These are phyloP conservation scores for Pelargonium fulgidum DNA, from an alignment of 441 rosid genomes.

Conservation along the genomic window DNA sequence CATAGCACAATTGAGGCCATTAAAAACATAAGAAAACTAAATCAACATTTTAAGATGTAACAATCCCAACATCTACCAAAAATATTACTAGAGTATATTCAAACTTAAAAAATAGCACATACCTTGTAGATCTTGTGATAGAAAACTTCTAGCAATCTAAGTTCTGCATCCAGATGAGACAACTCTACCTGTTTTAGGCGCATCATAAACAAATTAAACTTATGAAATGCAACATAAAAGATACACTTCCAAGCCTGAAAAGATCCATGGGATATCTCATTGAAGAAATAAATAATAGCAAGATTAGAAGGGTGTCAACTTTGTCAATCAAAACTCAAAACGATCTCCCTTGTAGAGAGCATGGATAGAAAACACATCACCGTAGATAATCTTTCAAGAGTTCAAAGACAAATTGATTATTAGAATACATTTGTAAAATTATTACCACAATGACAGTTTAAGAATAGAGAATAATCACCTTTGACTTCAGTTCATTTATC, in stretches of 20 bases:
- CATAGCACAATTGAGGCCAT: neutral
- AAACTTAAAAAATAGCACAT: conserved; percentile 12
- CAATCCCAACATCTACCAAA: too few relatives aligned
- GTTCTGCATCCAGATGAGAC: conserved; percentile 83
- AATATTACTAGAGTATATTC: neutral
- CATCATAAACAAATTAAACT: neutral
- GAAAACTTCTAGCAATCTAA: conserved; percentile 87
- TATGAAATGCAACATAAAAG: neutral
- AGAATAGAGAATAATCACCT: conserved; percentile 38
- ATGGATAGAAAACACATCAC: neutral
- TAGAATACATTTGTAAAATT: neutral
- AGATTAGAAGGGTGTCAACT: neutral
- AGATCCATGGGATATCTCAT: too few relatives aligned
- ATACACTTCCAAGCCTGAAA: neutral
- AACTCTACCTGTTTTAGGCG: conserved; percentile 64
- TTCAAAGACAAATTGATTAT: neutral
- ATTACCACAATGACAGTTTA: neutral
- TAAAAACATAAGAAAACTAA: too few relatives aligned
- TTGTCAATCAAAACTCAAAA: neutral
- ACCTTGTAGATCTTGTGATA: conserved; percentile 94
- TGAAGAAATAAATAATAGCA: too few relatives aligned
- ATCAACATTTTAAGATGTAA: too few relatives aligned
- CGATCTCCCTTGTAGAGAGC: neutral
- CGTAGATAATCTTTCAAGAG: too few relatives aligned
- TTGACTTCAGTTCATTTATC: conserved; percentile 70